A percentile compares a stretch with the other conserved stretches of the same genome.
Evolutionary conservation across 129 eudicot species (phyloP).

Genomic region (sunflower (Helianthus annuus)): HanXRQr2.0-SUNRISE NC_035441.2:27791787-27792286

Average conservation of each 20-base stretch:
- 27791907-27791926: conserved; percentile 73
- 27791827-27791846: conserved; percentile 47
- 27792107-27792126: no score
- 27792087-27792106: not conserved
- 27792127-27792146: no score
- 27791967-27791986: not conserved
- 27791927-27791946: conserved; percentile 95
- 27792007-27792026: not conserved
- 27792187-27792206: no score
- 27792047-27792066: not conserved
- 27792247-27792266: no score
- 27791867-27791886: conserved; percentile 77
- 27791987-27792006: not conserved
- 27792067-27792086: not conserved
- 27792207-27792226: no score
- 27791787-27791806: not conserved
- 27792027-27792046: not conserved
- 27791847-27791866: conserved; percentile 76
- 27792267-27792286: not conserved
- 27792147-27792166: no score
- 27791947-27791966: conserved; percentile 19
- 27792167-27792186: no score
- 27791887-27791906: conserved; percentile 84
- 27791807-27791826: conserved; percentile 9
- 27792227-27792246: no score